Evolutionary conservation across 2,329 filamentous ascomycete species (phyloP).

Genomic region (Neonectria coccinea): DNA sequence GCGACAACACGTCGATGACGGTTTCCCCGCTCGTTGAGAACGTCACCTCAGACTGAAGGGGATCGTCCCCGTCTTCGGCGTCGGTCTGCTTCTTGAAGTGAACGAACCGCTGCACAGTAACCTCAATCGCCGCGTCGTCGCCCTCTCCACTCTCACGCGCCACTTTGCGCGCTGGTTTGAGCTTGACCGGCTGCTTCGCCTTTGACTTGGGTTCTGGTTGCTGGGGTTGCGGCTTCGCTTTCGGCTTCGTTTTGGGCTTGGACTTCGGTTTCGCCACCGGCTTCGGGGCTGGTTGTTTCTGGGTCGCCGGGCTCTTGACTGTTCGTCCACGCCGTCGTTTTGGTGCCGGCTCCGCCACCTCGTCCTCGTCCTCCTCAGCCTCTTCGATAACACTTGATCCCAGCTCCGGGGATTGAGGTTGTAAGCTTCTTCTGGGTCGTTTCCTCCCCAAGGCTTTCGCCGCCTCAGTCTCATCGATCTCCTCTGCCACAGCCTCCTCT

Average conservation of each 20-base stretch:
- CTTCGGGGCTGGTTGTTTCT: constrained; percentile 53
- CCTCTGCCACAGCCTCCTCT: constrained; percentile 52
- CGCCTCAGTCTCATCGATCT: constrained; percentile 58
- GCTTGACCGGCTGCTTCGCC: constrained; percentile 36
- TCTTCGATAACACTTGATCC: constrained; percentile 52
- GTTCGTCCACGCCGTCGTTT: constrained; percentile 54
- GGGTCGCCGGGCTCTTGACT: constrained; percentile 56
- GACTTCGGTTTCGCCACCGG: constrained; percentile 32
- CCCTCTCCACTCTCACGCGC: constrained; percentile 23
- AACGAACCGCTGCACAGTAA: constrained; percentile 70
- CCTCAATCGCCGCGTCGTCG: constrained; percentile 56
- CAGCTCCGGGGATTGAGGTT: constrained; percentile 56
- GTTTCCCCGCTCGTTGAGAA: constrained; percentile 69
- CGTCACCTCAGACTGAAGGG: constrained; percentile 64
- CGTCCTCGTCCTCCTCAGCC: constrained; percentile 40
- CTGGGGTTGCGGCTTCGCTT: constrained; percentile 28
- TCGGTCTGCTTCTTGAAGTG: constrained; percentile 59
- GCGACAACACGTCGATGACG: constrained; percentile 70
- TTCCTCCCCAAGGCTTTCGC: constrained; percentile 58
- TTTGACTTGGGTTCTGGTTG: constrained; percentile 38
- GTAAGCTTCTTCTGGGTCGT: constrained; percentile 54
- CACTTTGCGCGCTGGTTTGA: constrained; percentile 37
- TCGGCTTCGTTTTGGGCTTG: constrained; percentile 35
- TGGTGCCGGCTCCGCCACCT: constrained; percentile 48
- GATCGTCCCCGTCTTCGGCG: constrained; percentile 54